Evolutionary conservation across 1,284 basidiomycete species (phyloP), one percentile per base, ranked within the genome.

Genomic region (Neolentinus lepideus): DNA sequence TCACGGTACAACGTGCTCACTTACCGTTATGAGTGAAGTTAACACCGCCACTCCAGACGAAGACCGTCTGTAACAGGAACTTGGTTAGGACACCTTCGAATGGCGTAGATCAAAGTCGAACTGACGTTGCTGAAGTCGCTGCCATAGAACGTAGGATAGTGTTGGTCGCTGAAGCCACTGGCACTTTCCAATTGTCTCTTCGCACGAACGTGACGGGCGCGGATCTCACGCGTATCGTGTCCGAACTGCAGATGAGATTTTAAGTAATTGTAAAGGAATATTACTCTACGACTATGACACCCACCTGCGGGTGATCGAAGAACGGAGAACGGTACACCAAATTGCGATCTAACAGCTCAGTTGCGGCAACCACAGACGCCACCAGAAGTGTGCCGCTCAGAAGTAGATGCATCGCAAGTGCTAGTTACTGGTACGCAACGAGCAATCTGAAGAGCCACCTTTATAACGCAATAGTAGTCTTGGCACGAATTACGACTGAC

Each of bases 1-100:
- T 24, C 4, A 8, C 6, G 43, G 52, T 29, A n/a, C 11, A 21
- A 52, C 33, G 52, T 14, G 8, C 53, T 38, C 45, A 64, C 62
- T 66, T 66, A 72, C 81, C 79, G 52, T 77, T 70, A 59, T 81
- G 79, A 3, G 79, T 81, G 60, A 81, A 81, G 59, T 80, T 80
- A 47, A 81, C 62, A 12, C 79, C 80, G 11, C 79, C 78, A 27
- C 64, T 76, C 76, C 78, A 81, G 31, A 83, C 67, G 58, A 75
- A 78, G 1, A 76, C 75, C 53, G 72, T 74, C 79, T 81, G 59
- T 14, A 27, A 36, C 31, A 31, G 26, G 25, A 45, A 2, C 45
- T 38, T 48, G 16, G 31, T 46, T 29, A 31, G 25, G 24, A 21
- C 19, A n/a, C 31, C 6, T 47, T 35, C 38, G 6, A 9, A 16